Conservation (phyloP, 225 moss, liverwort and hornwort genomes). For the Thuidium tamariscinum region DNA sequence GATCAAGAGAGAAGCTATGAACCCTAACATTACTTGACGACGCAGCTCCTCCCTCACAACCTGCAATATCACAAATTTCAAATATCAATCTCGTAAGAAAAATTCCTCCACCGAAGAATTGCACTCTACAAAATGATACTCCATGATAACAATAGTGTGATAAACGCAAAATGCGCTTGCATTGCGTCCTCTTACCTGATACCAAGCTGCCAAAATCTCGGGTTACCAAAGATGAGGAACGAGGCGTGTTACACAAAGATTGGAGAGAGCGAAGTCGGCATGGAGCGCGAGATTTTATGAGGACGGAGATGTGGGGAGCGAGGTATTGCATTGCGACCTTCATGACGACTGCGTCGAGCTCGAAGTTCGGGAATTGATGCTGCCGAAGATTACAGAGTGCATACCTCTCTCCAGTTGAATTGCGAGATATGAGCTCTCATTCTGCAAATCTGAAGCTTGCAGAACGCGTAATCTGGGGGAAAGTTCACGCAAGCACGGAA, state of each 20-base stretch:
- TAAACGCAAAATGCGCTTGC: background rate
- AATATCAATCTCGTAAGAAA: background rate
- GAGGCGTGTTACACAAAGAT: background rate
- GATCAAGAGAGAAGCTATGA: conserved; percentile 31
- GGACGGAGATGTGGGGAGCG: conserved; percentile 25
- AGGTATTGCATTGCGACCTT: conserved; percentile 37
- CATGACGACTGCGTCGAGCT: conserved; percentile 7
- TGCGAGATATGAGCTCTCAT: background rate
- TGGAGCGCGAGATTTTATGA: conserved; percentile 4
- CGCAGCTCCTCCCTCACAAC: background rate
- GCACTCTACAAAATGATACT: background rate
- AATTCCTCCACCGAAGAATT: background rate
- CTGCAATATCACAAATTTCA: background rate
- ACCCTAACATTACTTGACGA: background rate
- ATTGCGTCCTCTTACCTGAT: conserved; percentile 1
- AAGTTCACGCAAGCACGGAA: background rate
- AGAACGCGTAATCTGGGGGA: background rate
- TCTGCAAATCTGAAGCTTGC: background rate
- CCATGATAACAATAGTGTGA: background rate
- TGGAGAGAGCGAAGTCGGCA: conserved; percentile 9
- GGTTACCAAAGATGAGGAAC: background rate
- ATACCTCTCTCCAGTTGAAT: background rate
- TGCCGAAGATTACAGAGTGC: background rate
- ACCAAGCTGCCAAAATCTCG: background rate
- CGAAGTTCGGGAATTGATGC: background rate